Percentiles rank a stretch among this genome's conserved stretches.
Evolutionary conservation across 345 rosid species (phyloP).

Genomic region (Barbarea vulgaris): DNA sequence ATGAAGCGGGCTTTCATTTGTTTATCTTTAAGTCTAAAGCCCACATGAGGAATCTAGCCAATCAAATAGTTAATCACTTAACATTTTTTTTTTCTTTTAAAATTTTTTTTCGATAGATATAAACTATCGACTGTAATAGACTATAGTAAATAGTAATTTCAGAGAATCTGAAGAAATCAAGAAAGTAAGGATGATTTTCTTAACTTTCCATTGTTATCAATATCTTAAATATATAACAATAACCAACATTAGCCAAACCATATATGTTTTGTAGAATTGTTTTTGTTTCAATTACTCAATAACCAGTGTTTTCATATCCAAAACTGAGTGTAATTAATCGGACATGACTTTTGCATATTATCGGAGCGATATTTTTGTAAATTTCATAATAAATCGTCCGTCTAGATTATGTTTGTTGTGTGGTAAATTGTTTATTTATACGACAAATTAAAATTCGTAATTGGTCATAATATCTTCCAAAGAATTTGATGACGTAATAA

Average conservation of each 20-base stretch:
- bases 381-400: background rate
- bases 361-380: background rate
- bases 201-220: too few species aligned
- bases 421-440: too few species aligned
- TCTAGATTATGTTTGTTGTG: too few species aligned
- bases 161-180: background rate
- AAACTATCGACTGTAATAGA: background rate
- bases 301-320: background rate
- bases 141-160: too few species aligned
- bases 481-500: background rate
- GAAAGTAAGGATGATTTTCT: too few species aligned
- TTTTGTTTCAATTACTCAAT: background rate
- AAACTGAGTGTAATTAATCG: background rate
- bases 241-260: background rate
- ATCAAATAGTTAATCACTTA: background rate
- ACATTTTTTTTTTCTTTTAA: too few species aligned
- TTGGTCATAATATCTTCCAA: background rate
- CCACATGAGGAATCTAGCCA: background rate
- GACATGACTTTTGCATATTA: background rate
- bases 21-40: slow-evolving; percentile 17
- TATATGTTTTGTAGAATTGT: background rate
- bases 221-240: background rate
- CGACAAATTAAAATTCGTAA: background rate
- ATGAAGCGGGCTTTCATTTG: background rate
- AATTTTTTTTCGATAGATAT: background rate